A percentile compares a stretch with the other conserved stretches of the same genome.
Conservation (phyloP, 192 early-diverging fungal species). For the Cladochytrium replicatum region DNA sequence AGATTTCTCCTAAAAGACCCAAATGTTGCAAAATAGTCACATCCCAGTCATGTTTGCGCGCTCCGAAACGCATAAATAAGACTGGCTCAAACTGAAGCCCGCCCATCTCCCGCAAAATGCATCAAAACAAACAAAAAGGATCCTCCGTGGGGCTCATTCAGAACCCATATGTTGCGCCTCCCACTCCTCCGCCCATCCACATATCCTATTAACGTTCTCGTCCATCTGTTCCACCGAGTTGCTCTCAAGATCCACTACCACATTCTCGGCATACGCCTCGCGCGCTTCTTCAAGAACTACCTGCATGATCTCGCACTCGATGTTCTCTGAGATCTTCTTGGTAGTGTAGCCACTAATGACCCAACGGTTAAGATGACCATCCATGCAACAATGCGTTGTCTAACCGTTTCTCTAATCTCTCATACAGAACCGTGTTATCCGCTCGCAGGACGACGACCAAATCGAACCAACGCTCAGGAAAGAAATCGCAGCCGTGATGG, state of each 20-base stretch:
- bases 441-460: constrained; percentile 83
- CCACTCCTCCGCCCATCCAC: constrained; percentile 59
- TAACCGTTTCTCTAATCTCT: constrained; percentile 68
- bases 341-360: constrained; percentile 58
- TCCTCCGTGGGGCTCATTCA: no score
- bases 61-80: no score
- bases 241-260: constrained; percentile 71
- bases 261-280: constrained; percentile 69
- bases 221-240: constrained; percentile 87
- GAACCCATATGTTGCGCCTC: no score
- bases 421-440: constrained; percentile 67
- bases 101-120: no score
- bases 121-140: no score
- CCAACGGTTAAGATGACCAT: not conserved
- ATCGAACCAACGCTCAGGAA: constrained; percentile 97
- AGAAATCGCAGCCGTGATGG: constrained; percentile 90
- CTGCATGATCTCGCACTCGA: constrained; percentile 97
- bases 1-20: no score
- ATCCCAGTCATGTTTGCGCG: no score
- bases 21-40: no score
- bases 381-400: not conserved
- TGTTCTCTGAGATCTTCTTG: constrained; percentile 85
- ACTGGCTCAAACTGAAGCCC: no score
- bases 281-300: constrained; percentile 81
- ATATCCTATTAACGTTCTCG: constrained; percentile 70